Conservation (phyloP, 805 yeast species). For the Starmerella apicola region DNA sequence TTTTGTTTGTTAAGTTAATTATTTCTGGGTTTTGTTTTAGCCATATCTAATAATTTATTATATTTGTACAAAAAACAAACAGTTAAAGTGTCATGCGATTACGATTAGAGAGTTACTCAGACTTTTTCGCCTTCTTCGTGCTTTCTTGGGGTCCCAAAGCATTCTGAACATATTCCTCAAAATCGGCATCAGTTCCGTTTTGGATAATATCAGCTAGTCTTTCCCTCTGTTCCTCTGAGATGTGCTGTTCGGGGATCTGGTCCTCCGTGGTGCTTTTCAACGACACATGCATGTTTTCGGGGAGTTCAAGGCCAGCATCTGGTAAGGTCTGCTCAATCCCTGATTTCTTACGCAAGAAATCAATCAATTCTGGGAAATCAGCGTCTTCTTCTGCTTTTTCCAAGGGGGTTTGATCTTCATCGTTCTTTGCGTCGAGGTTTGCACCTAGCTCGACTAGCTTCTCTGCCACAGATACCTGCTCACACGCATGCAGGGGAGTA, state of each 20-base stretch:
- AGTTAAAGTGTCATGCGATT: neutral
- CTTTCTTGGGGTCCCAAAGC: constrained; percentile 32
- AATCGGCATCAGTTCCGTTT: constrained; percentile 67
- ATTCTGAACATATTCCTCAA: constrained; percentile 53
- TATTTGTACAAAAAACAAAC: constrained; percentile 2
- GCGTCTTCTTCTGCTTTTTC: constrained; percentile 63
- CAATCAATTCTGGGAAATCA: constrained; percentile 67
- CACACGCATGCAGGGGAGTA: constrained; percentile 87
- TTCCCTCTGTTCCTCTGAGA: constrained; percentile 38
- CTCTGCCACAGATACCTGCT: constrained; percentile 53
- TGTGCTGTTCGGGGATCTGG: constrained; percentile 31
- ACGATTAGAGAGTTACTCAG: neutral
- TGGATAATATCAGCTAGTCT: constrained; percentile 58
- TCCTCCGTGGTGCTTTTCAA: constrained; percentile 27
- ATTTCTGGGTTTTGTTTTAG: neutral
- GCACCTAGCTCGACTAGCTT: constrained; percentile 57
- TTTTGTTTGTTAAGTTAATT: neutral
- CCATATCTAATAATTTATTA: neutral
- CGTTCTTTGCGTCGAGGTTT: constrained; percentile 48
- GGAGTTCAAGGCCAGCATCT: constrained; percentile 9
- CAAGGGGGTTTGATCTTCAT: constrained; percentile 63
- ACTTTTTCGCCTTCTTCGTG: constrained; percentile 1
- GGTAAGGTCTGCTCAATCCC: constrained; percentile 24
- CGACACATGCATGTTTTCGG: constrained; percentile 21
- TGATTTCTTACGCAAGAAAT: constrained; percentile 42